Base-by-base conservation (phyloP, 129 eudicot species). In the Pseudognaphalium luteoalbum region DNA sequence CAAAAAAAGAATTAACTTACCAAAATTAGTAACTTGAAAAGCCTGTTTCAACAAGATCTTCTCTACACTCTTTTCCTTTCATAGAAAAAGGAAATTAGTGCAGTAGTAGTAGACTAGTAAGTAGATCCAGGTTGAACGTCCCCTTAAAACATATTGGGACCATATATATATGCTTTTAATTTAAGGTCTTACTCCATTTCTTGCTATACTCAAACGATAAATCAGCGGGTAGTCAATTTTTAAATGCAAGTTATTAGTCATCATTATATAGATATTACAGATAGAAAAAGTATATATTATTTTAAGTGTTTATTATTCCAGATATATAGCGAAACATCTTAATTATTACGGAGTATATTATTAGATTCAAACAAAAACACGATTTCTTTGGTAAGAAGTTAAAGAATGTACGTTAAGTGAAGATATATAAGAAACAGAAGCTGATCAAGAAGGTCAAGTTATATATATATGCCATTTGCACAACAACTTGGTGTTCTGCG, bases 11-110 rank as follows among this genome's bases (percentile, higher is more conserved):
- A 54, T 41, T 41, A 41, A 41, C 2, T 41, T 41, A 72, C 76
- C 34, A 58, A 34, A 73, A 33, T 17, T 16, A 73, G 77, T 42
- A 59, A 34, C 33, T 58, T 73, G 77, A 37, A 73, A 73, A 72
- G 76, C 76, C 67, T 72, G 76, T 72, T 72, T 19, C 21, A 37
- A 30, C 19, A 14, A 72, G 44, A 72, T 72, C 76, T 56, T 58
- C 59, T 73, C 68, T 68, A 68, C 72, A 68, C 72, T 68, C 72
- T 68, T 68, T 68, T 41, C 72, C 72, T 68, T 68, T 30, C 56
- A 37, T 34, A 41, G 72, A 41, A 68, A 68, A 68, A 21, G 70
- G n/a, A 66, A 66, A 21, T 4, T 16, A 16, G 78, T 20, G 44
- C 56, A n/a, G 57, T 73, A 19, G 77, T 21, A 58, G 64, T 9